Base-by-base conservation (phyloP, 2,329 filamentous ascomycete genomes). In the Penicillium sp. region DNA sequence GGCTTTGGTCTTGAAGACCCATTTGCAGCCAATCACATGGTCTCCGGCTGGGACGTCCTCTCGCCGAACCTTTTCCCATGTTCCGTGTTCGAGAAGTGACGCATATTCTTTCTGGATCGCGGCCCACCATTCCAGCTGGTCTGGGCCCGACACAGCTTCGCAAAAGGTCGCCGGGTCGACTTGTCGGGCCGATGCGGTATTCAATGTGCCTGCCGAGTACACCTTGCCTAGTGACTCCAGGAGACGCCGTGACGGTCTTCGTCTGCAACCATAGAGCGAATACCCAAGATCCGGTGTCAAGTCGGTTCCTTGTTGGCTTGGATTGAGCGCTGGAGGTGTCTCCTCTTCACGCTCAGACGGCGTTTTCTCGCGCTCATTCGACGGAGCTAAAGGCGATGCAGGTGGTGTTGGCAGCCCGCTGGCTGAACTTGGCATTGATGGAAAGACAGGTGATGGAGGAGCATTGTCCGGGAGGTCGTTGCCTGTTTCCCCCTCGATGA, bases 21-120 rank as follows among this genome's bases (percentile, higher is more conserved):
- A 53, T 47, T 47, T 53, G 22, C 31, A 53, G 51, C 51, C 31
- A 37, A 53, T 47, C 5, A 47, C 26, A 53, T 53, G 11, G 7
- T 33, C 31, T 33, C 26, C 26, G 26, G 26, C 7, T 27, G 26
- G 26, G 1, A 33, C 5, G 13, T 33, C 31, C 4, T 33, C 31
- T 3, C 13, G 13, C 31, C 31, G n/a, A n/a, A n/a, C n/a, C n/a
- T 41, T 51, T 51, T 51, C 48, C 33, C 22, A 51, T 19, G 35
- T 51, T 51, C 48, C 22, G 35, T 43, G 48, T 43, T 51, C 48
- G 35, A 51, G 48, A 41, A 52, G 50, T n/a, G 41, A 52, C 39
- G 39, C 24, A 52, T 52, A 52, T 52, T 52, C 49, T 52, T 52
- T 52, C 49, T 52, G 39, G 49, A 52, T 52, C 24, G 37, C 49